phyloP scores from a whole-genome alignment of 148 eudicot species.

The Nepenthes gracilis region DNA sequence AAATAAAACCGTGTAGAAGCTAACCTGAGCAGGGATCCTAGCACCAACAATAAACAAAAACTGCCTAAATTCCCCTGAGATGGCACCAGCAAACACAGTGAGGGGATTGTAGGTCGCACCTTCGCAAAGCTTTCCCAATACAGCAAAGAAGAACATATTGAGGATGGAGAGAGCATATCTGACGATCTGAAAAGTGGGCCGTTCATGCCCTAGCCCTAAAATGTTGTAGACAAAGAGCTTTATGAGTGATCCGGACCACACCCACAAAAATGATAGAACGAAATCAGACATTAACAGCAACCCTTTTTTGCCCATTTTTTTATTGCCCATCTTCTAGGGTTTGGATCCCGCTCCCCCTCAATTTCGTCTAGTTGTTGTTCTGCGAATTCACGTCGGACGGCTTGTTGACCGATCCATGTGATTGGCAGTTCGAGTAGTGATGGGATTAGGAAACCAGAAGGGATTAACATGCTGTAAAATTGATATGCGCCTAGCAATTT shows the following conservation, averaged over 20 bases:
- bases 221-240: slow-evolving; percentile 36
- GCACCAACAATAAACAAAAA: slow-evolving; percentile 62
- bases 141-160: slow-evolving; percentile 57
- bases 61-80: slow-evolving; percentile 47
- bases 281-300: slow-evolving; percentile 37
- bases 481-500: too few relatives aligned
- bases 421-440: too few relatives aligned
- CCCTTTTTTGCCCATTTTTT: slow-evolving; percentile 3
- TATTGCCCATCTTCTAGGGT: background rate
- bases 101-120: slow-evolving; percentile 79
- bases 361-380: too few relatives aligned
- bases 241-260: slow-evolving; percentile 49
- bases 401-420: too few relatives aligned
- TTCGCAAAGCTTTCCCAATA: slow-evolving; percentile 29
- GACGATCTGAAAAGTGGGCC: slow-evolving; percentile 24
- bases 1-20: background rate
- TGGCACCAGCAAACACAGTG: slow-evolving; percentile 35
- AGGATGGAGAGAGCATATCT: slow-evolving; percentile 26
- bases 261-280: slow-evolving; percentile 57
- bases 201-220: slow-evolving; percentile 25
- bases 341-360: background rate
- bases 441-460: too few relatives aligned
- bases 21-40: slow-evolving; percentile 88
- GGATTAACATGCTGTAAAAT: too few relatives aligned
- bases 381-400: too few relatives aligned